A percentile compares a stretch with the other conserved stretches of the same genome.
These are phyloP conservation scores for Cajanus cajan DNA, from an alignment of 306 rosid genomes.

Conservation along the genomic window DNA sequence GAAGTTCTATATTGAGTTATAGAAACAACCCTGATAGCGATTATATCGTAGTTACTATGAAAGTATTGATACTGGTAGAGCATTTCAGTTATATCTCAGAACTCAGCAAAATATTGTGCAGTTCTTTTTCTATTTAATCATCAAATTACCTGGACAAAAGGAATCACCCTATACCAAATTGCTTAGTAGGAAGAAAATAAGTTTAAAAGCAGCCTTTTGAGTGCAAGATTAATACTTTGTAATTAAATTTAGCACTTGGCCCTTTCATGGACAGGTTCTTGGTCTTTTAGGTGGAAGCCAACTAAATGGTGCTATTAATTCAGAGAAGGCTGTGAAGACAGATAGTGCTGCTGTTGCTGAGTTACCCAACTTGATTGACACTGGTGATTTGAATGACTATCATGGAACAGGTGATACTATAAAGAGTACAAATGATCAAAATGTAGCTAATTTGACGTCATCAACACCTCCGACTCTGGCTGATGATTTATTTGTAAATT, in stretches of 20 bases:
- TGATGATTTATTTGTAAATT: slow-evolving; percentile 61
- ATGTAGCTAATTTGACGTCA: slow-evolving; percentile 34
- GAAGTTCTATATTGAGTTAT: too few species aligned
- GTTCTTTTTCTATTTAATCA: background rate
- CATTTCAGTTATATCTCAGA: background rate
- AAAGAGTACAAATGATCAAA: slow-evolving; percentile 38
- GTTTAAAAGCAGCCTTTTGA: background rate
- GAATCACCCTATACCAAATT: background rate
- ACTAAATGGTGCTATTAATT: background rate
- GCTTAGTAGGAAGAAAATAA: background rate
- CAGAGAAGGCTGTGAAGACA: background rate
- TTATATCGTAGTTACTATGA: background rate
- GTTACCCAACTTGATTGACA: background rate
- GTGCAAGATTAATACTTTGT: background rate
- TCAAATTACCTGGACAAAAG: background rate
- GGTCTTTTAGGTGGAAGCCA: slow-evolving; percentile 15
- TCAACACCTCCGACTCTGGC: slow-evolving; percentile 38
- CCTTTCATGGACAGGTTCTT: slow-evolving; percentile 12
- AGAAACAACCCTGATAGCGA: background rate
- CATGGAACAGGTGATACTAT: background rate
- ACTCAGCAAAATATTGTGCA: background rate
- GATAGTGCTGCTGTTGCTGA: background rate
- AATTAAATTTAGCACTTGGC: background rate
- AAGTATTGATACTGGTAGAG: background rate
- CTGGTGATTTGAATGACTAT: background rate